Evolutionary conservation across 441 rosid genomes (phyloP).

Genomic region (Jatropha podagrica): DNA sequence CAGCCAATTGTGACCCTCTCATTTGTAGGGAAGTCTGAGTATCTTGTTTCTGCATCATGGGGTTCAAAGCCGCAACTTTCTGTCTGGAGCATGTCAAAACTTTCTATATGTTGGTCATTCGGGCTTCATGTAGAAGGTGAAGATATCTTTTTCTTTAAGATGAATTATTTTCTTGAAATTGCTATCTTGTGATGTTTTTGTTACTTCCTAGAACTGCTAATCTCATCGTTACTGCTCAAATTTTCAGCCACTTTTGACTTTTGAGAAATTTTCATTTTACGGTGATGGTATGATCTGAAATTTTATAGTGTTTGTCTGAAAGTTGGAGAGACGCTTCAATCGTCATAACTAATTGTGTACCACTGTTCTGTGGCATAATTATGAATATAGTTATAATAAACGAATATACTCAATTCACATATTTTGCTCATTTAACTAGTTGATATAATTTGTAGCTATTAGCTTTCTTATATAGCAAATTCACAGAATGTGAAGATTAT

Average conservation of each 20-base stretch:
- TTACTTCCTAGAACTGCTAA: neutral
- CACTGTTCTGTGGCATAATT: neutral
- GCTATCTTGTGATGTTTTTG: neutral
- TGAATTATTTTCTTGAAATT: neutral
- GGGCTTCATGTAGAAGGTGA: slow-evolving; percentile 82
- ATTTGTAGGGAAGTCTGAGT: slow-evolving; percentile 73
- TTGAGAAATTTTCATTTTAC: neutral
- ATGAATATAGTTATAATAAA: neutral
- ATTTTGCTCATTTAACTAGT: neutral
- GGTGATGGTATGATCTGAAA: neutral
- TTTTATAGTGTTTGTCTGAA: neutral
- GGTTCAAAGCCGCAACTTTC: slow-evolving; percentile 68
- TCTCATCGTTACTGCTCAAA: neutral
- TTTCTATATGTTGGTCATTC: slow-evolving; percentile 78
- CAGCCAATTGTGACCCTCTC: slow-evolving; percentile 81
- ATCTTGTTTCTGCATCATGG: slow-evolving; percentile 74
- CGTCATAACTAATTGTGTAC: neutral
- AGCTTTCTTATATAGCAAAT: neutral
- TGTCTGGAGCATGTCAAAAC: slow-evolving; percentile 79
- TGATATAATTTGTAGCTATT: neutral
- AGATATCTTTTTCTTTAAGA: slow-evolving; percentile 7
- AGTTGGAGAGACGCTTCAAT: neutral
- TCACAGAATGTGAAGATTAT: neutral
- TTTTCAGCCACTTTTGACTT: neutral
- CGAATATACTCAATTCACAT: neutral